These are phyloP conservation scores for Aspergillus nomiae DNA, from an alignment of 2,329 filamentous ascomycete genomes.

Conservation along the genomic window DNA sequence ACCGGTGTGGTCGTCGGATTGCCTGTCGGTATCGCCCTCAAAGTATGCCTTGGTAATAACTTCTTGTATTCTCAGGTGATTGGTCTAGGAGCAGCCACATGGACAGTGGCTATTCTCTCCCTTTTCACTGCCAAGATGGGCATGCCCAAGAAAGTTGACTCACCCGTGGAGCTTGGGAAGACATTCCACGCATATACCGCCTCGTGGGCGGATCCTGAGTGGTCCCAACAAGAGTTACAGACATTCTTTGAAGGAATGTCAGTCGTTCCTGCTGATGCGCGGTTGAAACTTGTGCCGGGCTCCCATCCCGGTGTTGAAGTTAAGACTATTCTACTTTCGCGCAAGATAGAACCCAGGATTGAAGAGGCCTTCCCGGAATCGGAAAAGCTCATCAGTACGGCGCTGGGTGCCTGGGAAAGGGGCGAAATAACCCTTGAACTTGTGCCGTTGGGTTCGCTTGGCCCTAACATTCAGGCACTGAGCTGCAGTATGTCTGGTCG, in stretches of 20 bases:
- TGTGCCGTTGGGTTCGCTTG: conserved; percentile 34
- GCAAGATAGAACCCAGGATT: conserved; percentile 36
- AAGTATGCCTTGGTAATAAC: conserved; percentile 32
- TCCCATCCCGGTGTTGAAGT: conserved; percentile 49
- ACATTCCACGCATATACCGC: conserved; percentile 49
- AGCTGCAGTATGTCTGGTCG: conserved; percentile 32
- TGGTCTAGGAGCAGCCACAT: conserved; percentile 52
- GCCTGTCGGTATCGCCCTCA: conserved; percentile 49
- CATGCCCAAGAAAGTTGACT: conserved; percentile 45
- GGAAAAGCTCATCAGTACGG: conserved; percentile 34
- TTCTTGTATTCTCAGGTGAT: conserved; percentile 53
- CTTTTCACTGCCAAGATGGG: conserved; percentile 52
- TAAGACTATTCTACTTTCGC: conserved; percentile 44
- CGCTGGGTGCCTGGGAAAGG: conserved; percentile 36
- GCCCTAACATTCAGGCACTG: conserved; percentile 38
- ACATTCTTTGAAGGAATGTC: conserved; percentile 48
- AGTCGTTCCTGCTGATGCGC: conserved; percentile 44
- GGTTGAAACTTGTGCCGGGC: conserved; percentile 44
- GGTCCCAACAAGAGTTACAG: conserved; percentile 55
- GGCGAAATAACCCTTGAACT: conserved; percentile 37
- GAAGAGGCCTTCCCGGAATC: conserved; percentile 50
- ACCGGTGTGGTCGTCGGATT: conserved; percentile 51
- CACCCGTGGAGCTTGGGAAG: conserved; percentile 34
- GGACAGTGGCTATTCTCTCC: conserved; percentile 54
- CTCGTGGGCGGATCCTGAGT: conserved; percentile 47